Conservation (phyloP, 1,139 yeast genomes). For the Keqinozyma sinolaborantium region DNA sequence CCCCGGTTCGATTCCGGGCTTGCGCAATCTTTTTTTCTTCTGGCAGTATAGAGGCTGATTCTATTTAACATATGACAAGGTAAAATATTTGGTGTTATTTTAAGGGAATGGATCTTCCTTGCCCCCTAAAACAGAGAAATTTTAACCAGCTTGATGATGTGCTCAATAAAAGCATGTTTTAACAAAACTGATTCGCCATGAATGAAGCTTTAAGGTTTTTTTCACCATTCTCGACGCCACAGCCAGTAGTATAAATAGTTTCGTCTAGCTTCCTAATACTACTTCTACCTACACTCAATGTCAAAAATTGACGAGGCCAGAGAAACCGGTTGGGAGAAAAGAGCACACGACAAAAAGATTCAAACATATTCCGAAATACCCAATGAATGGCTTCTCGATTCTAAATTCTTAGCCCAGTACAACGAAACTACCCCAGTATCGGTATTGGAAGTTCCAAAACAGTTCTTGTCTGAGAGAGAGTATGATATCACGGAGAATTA, state of each 20-base stretch:
- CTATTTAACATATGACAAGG: neutral
- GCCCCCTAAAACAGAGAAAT: neutral
- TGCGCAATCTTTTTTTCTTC: conserved; percentile 7
- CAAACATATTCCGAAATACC: conserved; percentile 14
- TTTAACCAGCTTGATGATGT: neutral
- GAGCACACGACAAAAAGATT: conserved; percentile 3
- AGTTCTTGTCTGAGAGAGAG: conserved; percentile 21
- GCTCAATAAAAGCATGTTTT: too few species aligned
- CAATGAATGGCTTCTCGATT: conserved; percentile 14
- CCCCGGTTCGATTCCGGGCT: conserved; percentile 11
- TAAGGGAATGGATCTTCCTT: too few species aligned
- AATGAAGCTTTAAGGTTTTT: too few species aligned
- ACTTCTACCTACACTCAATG: too few species aligned
- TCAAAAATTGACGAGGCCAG: too few species aligned
- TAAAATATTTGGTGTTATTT: too few species aligned
- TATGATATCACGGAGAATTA: conserved; percentile 27
- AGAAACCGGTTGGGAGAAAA: conserved; percentile 8
- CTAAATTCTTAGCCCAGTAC: conserved; percentile 10
- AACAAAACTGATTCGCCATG: too few species aligned
- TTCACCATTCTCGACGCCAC: too few species aligned
- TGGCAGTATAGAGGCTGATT: neutral
- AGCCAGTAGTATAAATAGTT: too few species aligned
- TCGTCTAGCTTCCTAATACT: too few species aligned
- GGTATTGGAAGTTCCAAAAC: conserved; percentile 29
- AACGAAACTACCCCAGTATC: conserved; percentile 20